Base-by-base conservation (phyloP, 2,329 filamentous ascomycete genomes). In the Xylariomycetidae sp. region DNA sequence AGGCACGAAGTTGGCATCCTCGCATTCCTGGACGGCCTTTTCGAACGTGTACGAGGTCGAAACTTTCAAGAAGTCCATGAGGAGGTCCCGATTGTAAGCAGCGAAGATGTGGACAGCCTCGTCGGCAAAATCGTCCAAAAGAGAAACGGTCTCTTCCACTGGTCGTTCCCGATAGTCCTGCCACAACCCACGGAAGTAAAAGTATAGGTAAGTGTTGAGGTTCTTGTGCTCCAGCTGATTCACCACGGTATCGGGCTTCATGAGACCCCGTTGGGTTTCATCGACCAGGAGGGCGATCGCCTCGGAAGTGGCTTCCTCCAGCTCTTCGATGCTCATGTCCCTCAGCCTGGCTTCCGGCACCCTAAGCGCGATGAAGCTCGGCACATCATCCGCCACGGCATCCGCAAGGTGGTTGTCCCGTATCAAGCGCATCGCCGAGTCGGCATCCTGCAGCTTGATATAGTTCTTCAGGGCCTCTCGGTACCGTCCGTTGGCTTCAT, bases 1-100 rank as follows among this genome's bases (percentile, higher is more conserved):
- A 23, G 87, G 84, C 29, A 93, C 84, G 59, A 85, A 96, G 46
- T 82, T 79, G 45, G 76, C 74, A 10, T 70, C 65, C 58, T 96
- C 88, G 53, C 92, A 98, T 49, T 93, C 78, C 72, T 65, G 74
- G 43, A 63, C 84, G 57, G 63, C 86, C 63, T 77, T 82, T 50
- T 92, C 87, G 47, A 95, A 88, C n/a, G 79, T 79, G 57, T 96
- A 98, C 2, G 81, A 82, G 7, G 86, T 89, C 6, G 86, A 92
- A 4, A 78, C 74, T 50, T 85, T 85, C 18, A 98, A 64, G 50
- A 95, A 94, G 27, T 88, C 79, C 79, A 95, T 88, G 5, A 98
- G 68, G 1, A 95, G 61, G 0, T 74, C 62, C 6, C 85, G 78
- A 50, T 95, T 85, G 53, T 88, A 94, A 20, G 79, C 74, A 1